Conservation (phyloP, 2,329 filamentous ascomycete species). For the Plenodomus biglobosus region DNA sequence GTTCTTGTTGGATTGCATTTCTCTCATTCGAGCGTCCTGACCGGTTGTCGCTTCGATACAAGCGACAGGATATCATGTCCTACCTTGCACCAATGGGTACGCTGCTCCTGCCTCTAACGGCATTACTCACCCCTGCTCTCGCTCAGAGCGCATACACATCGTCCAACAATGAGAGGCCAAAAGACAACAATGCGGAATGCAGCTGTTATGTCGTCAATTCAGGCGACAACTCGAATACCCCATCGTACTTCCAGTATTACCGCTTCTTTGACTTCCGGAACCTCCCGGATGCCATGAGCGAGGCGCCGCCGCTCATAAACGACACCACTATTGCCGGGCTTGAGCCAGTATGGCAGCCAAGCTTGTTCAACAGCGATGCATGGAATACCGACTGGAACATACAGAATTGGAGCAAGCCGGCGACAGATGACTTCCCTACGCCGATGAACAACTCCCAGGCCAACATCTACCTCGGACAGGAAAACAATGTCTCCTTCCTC, state of each 20-base stretch:
- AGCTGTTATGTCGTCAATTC: slow-evolving; percentile 53
- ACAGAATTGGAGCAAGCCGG: slow-evolving; percentile 50
- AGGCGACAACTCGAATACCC: slow-evolving; percentile 38
- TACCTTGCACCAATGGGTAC: slow-evolving; percentile 21
- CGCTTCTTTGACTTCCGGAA: slow-evolving; percentile 56
- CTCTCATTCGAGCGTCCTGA: not conserved
- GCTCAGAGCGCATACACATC: slow-evolving; percentile 33
- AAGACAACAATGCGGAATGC: slow-evolving; percentile 44
- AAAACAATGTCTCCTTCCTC: slow-evolving; percentile 46
- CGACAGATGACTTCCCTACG: slow-evolving; percentile 43
- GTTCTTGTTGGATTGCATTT: slow-evolving; percentile 8
- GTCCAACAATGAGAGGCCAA: slow-evolving; percentile 29
- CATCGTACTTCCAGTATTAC: slow-evolving; percentile 54
- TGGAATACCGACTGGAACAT: slow-evolving; percentile 43
- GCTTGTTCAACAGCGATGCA: slow-evolving; percentile 41
- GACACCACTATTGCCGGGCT: slow-evolving; percentile 22
- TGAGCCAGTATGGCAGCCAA: slow-evolving; percentile 41
- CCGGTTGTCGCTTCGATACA: not conserved
- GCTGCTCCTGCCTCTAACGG: slow-evolving; percentile 28
- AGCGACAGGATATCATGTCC: slow-evolving; percentile 12
- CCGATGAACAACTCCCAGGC: slow-evolving; percentile 50
- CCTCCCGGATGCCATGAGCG: slow-evolving; percentile 35
- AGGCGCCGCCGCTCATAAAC: slow-evolving; percentile 29
- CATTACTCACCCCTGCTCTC: slow-evolving; percentile 25
- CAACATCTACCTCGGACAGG: slow-evolving; percentile 51